These are phyloP conservation scores for Pestalotiopsis sp. DNA, from an alignment of 2,329 filamentous ascomycete genomes.

Conservation along the genomic window DNA sequence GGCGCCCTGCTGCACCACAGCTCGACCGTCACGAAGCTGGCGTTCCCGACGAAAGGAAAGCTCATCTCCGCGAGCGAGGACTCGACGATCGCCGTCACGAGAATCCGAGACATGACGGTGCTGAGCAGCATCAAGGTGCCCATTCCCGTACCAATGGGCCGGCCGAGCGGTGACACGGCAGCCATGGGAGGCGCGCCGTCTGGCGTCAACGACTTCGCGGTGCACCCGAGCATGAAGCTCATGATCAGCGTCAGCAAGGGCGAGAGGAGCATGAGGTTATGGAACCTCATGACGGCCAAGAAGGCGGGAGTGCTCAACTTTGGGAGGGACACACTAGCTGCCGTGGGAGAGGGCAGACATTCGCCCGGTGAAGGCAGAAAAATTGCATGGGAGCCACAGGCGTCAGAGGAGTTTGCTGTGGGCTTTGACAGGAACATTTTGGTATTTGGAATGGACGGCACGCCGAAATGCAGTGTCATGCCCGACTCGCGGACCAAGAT, in stretches of 20 bases:
- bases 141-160: slow-evolving; percentile 75
- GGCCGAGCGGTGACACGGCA: slow-evolving; percentile 89
- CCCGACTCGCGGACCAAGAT: slow-evolving; percentile 74
- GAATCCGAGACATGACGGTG: slow-evolving; percentile 86
- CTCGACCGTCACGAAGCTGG: slow-evolving; percentile 76
- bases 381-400: slow-evolving; percentile 74
- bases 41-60: slow-evolving; percentile 85
- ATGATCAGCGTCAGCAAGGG: slow-evolving; percentile 92
- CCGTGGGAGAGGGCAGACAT: slow-evolving; percentile 76
- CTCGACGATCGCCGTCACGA: slow-evolving; percentile 84
- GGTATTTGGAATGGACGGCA: slow-evolving; percentile 87
- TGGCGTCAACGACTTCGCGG: slow-evolving; percentile 93
- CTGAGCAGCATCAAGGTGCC: slow-evolving; percentile 89
- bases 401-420: slow-evolving; percentile 81
- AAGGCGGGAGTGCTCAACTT: slow-evolving; percentile 94
- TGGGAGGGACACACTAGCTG: slow-evolving; percentile 68
- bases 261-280: slow-evolving; percentile 88
- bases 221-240: slow-evolving; percentile 94
- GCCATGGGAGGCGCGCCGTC: slow-evolving; percentile 77
- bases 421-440: slow-evolving; percentile 84
- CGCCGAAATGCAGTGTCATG: slow-evolving; percentile 74
- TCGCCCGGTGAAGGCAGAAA: slow-evolving; percentile 80
- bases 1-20: slow-evolving; percentile 87
- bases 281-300: slow-evolving; percentile 96
- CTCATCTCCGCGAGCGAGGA: slow-evolving; percentile 88